These are phyloP conservation scores for Chlorella sorokiniana DNA, from an alignment of 139 green algal genomes.

Conservation along the genomic window DNA sequence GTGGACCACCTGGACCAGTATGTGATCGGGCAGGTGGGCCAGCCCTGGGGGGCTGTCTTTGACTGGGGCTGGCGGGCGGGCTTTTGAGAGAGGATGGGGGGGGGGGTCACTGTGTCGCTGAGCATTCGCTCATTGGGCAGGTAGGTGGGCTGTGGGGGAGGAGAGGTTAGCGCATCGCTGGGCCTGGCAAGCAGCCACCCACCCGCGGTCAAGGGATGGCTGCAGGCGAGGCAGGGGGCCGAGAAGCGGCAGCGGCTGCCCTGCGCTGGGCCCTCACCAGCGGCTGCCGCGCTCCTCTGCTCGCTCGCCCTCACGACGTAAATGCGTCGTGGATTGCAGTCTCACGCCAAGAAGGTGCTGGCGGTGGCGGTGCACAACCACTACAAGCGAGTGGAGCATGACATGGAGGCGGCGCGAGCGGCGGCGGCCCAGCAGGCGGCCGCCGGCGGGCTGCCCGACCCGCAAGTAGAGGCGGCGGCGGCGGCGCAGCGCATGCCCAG, in stretches of 20 bases:
- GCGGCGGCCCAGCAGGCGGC: not conserved
- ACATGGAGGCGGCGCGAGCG: constrained; percentile 41
- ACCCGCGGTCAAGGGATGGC: too few relatives aligned
- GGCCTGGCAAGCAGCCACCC: too few relatives aligned
- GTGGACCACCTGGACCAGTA: constrained; percentile 73
- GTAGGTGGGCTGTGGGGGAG: too few relatives aligned
- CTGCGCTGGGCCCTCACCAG: too few relatives aligned
- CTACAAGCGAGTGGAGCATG: constrained; percentile 78
- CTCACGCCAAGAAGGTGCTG: constrained; percentile 77
- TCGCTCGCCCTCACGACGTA: too few relatives aligned
- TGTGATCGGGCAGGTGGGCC: constrained; percentile 78
- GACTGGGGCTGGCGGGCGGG: too few relatives aligned
- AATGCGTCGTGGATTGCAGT: not conserved
- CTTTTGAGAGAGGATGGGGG: not conserved
- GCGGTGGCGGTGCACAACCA: constrained; percentile 90
- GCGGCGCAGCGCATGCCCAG: constrained; percentile 8
- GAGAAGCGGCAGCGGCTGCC: too few relatives aligned
- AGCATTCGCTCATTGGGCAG: too few relatives aligned
- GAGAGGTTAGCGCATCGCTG: too few relatives aligned
- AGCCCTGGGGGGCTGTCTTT: not conserved
- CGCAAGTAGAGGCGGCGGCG: not conserved
- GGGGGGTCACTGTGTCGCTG: not conserved
- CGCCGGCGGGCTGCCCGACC: not conserved
- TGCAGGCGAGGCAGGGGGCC: too few relatives aligned
- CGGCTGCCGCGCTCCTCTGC: too few relatives aligned